Base-by-base conservation (phyloP, 768 basidiomycete species). In the Pholiota microspora region DNA sequence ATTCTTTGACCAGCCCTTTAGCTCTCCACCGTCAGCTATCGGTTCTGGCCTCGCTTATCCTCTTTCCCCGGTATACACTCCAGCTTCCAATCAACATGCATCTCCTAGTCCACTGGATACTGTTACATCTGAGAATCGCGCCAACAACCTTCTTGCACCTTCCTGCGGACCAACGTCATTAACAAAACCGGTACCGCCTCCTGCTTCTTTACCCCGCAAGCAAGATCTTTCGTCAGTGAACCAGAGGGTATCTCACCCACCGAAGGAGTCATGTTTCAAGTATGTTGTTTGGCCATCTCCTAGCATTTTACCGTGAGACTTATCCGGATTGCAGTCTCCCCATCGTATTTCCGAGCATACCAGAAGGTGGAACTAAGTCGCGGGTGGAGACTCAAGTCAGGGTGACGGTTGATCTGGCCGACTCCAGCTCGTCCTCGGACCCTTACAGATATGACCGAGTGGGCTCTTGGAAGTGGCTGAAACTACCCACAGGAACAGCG, bases 331-430 rank as follows among this genome's bases (percentile, higher is more conserved):
- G 50, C 36, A 93, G 92, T 63, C 79, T 94, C 53, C 80, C 89
- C 23, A 88, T 96, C 54, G 77, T 92, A 67, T 84, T 92, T 38
- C 89, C 92, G 18, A 92, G 85, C 63, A 84, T 96, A 51, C 92
- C 94, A 4, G 82, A 84, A 61, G 73, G 76, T 40, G 94, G 93
- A 23, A 86, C 93, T 12, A 95, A 96, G 71, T 93, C 90, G 45
- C 83, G 94, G 29, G 94, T 96, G n/a, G 94, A 96, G 69, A 96
- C 94, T 2, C 94, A 96, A 75, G 86, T 96, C 46, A 85, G 93
- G 65, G 82, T 95, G 35, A 83, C 86, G 2, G 76, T 96, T 34
- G 89, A 93, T 64, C 76, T 92, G 46, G 88, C 88, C 4, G 83
- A 88, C 62, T 76, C 84, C 21, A 85, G 78, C 62, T 81, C 85